These are phyloP conservation scores for Cucumis cinereus DNA, from an alignment of 306 rosid genomes.

Conservation along the genomic window DNA sequence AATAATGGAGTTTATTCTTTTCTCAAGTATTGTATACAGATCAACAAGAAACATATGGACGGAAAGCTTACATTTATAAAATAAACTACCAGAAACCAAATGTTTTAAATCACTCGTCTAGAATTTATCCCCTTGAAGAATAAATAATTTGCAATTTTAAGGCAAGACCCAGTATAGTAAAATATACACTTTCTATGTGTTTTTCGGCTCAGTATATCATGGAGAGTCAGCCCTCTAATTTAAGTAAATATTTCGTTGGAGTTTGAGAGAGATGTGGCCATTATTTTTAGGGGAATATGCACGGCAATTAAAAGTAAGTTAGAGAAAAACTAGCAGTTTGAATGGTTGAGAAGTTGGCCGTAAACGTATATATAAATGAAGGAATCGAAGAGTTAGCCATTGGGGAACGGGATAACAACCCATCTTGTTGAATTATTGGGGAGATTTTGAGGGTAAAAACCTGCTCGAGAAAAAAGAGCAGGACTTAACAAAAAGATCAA, in stretches of 20 bases:
- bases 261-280: not conserved
- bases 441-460: not conserved
- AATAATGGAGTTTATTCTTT: too few species aligned
- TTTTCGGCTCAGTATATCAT: not conserved
- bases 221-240: not conserved
- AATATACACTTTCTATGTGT: not conserved
- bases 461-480: not conserved
- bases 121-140: not conserved
- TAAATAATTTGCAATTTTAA: not conserved
- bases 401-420: not conserved
- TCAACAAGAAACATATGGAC: too few species aligned
- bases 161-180: not conserved
- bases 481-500: not conserved
- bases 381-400: not conserved
- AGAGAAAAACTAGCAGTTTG: not conserved
- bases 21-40: too few species aligned
- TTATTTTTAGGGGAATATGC: not conserved
- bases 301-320: not conserved
- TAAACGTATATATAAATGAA: constrained; percentile 24
- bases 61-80: too few species aligned
- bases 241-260: not conserved
- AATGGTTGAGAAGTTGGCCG: constrained; percentile 8
- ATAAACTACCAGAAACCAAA: too few species aligned
- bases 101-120: not conserved
- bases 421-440: not conserved